Evolutionary conservation across 139 green algal species (phyloP), one percentile per base, ranked within the genome.

Genomic region (Dunaliella primolecta): DNA sequence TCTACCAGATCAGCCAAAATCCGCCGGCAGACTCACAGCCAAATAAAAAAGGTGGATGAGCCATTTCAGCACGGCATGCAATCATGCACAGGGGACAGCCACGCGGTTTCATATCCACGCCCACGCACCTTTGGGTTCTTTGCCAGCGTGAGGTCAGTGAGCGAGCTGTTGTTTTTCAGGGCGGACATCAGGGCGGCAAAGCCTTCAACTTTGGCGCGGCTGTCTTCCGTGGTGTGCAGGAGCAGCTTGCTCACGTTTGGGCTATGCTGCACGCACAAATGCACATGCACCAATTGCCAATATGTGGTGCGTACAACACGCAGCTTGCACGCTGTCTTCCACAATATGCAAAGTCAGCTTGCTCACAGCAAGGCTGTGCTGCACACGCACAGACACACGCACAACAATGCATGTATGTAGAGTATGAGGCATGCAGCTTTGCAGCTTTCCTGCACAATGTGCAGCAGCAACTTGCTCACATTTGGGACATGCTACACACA

Each of bases 131-230:
- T 80, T 36, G 30, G 30, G 27, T 29, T 30, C 75, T 80, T 80
- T 30, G 30, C 31, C 2, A 80, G 30, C 31, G 75, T 84, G n/a
- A 84, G 80, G 55, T 84, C 80, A 15, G 55, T 84, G 30, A 84
- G 29, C 11, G 33, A 75, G 33, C 46, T 46, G 15, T 77, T 77
- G 80, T 77, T 37, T 46, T 76, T 75, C 3, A 84, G 24, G 3
- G 36, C 46, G 32, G 23, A 31, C 80, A 84, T 77, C 23, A 84
- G 46, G 2, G 80, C 80, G 29, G 46, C 25, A 55, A 55, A 77
- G 46, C 80, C 80, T 29, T 84, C 80, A 36, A 29, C 33, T 29
- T 30, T 55, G 30, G 80, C 80, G 21, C 36, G n/a, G 32, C 25
- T 56, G 24, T 1, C 37, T 7, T 46, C 37, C 1, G 80, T 78